A percentile compares a stretch with the other conserved stretches of the same genome.
phyloP scores from a whole-genome alignment of 225 moss, liverwort and hornwort genomes.

The Thuidium tamariscinum region DNA sequence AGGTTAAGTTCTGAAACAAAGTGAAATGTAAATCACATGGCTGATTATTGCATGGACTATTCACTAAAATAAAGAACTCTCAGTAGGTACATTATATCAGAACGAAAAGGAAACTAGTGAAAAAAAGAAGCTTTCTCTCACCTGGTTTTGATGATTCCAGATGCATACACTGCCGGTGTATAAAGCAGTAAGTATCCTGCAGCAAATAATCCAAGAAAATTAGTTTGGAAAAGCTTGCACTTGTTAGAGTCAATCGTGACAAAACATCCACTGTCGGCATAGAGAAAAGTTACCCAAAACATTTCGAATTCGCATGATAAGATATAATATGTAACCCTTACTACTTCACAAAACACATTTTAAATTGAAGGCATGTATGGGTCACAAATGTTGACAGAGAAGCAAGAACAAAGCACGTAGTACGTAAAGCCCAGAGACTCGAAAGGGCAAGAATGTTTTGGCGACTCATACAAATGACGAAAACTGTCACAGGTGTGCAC shows the following conservation, averaged over 20 bases:
- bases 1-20: background rate
- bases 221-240: background rate
- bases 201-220: background rate
- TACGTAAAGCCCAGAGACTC: background rate
- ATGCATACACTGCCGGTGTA: conserved; percentile 89
- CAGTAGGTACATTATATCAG: background rate
- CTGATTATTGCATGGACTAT: background rate
- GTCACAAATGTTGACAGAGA: background rate
- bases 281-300: background rate
- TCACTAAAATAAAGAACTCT: background rate
- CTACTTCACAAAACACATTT: background rate
- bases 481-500: background rate
- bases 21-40: background rate
- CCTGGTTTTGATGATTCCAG: conserved; percentile 97
- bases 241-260: background rate
- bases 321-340: background rate
- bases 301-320: background rate
- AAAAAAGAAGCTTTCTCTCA: background rate
- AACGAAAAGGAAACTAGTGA: background rate
- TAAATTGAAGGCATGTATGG: background rate
- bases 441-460: background rate
- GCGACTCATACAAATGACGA: background rate
- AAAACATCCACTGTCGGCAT: background rate
- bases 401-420: background rate
- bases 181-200: conserved; percentile 79